Percentiles rank a stretch among this genome's conserved stretches.
Evolutionary conservation across 768 basidiomycete species (phyloP).

Genomic region (Russula olivacea): DNA sequence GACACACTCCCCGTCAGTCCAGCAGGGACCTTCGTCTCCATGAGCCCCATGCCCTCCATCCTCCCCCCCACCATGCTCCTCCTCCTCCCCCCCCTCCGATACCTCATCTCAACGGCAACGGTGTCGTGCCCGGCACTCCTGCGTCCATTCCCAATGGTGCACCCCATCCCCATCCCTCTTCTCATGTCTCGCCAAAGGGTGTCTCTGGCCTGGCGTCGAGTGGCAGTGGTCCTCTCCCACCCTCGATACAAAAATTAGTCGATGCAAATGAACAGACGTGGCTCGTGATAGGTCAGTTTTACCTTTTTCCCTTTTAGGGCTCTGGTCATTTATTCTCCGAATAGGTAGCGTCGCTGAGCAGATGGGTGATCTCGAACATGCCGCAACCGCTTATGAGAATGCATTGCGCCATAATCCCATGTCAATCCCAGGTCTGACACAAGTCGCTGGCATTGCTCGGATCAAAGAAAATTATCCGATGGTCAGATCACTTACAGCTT

Average conservation of each 20-base stretch:
- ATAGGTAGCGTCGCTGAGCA: slow-evolving; percentile 93
- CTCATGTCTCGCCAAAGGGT: slow-evolving; percentile 36
- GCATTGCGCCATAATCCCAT: slow-evolving; percentile 93
- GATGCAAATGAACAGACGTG: slow-evolving; percentile 92
- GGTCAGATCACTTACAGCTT: slow-evolving; percentile 42
- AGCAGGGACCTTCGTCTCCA: slow-evolving; percentile 62
- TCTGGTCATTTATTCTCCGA: slow-evolving; percentile 28
- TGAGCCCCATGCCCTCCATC: slow-evolving; percentile 45
- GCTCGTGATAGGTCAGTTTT: slow-evolving; percentile 75
- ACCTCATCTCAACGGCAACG: slow-evolving; percentile 50
- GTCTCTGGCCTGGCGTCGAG: slow-evolving; percentile 26
- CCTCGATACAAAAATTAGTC: slow-evolving; percentile 69
- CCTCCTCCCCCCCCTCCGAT: slow-evolving; percentile 36
- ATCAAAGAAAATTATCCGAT: slow-evolving; percentile 97
- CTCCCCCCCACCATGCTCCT: slow-evolving; percentile 40
- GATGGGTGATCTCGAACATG: slow-evolving; percentile 90
- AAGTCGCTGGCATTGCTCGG: slow-evolving; percentile 93
- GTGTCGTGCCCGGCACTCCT: slow-evolving; percentile 42
- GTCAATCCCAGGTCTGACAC: slow-evolving; percentile 84
- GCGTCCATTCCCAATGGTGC: slow-evolving; percentile 41
- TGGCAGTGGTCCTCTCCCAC: slow-evolving; percentile 28
- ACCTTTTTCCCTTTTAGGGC: slow-evolving; percentile 17
- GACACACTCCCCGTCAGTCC: slow-evolving; percentile 54
- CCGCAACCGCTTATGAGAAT: slow-evolving; percentile 88
- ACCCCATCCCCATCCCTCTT: slow-evolving; percentile 33